Conservation (phyloP, 2,329 filamentous ascomycete species). For the Esteya vermicola region DNA sequence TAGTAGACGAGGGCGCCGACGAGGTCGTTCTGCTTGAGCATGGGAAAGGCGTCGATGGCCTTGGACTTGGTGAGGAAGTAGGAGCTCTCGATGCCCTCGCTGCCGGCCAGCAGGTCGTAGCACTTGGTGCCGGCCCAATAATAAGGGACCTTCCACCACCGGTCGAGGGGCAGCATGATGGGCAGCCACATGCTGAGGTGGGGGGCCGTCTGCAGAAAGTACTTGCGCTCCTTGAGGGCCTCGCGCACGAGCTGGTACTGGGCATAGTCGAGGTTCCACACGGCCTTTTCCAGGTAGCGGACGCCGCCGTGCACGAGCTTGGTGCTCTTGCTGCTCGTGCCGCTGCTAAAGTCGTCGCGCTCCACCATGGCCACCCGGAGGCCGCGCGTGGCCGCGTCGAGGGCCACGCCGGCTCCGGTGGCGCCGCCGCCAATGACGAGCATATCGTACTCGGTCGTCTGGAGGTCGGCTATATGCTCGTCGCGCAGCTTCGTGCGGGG, state of each 20-base stretch:
- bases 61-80: slow-evolving; percentile 69
- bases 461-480: slow-evolving; percentile 50
- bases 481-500: slow-evolving; percentile 46
- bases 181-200: slow-evolving; percentile 70
- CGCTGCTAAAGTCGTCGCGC: slow-evolving; percentile 68
- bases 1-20: slow-evolving; percentile 76
- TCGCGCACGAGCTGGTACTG: slow-evolving; percentile 73
- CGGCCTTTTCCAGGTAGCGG: slow-evolving; percentile 72
- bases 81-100: slow-evolving; percentile 69
- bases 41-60: slow-evolving; percentile 63
- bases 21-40: slow-evolving; percentile 59
- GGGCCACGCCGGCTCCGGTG: slow-evolving; percentile 65
- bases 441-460: slow-evolving; percentile 54
- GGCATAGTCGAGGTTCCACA: slow-evolving; percentile 73
- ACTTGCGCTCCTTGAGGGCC: slow-evolving; percentile 68
- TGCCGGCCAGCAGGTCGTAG: slow-evolving; percentile 69
- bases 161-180: slow-evolving; percentile 70
- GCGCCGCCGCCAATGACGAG: slow-evolving; percentile 68
- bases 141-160: slow-evolving; percentile 72
- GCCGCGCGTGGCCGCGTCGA: slow-evolving; percentile 67
- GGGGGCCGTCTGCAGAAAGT: slow-evolving; percentile 70
- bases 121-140: slow-evolving; percentile 59
- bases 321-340: slow-evolving; percentile 76
- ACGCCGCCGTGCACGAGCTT: slow-evolving; percentile 80
- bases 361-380: slow-evolving; percentile 71